Conservation (phyloP, 116 monocot species). For the Posidonia oceanica region DNA sequence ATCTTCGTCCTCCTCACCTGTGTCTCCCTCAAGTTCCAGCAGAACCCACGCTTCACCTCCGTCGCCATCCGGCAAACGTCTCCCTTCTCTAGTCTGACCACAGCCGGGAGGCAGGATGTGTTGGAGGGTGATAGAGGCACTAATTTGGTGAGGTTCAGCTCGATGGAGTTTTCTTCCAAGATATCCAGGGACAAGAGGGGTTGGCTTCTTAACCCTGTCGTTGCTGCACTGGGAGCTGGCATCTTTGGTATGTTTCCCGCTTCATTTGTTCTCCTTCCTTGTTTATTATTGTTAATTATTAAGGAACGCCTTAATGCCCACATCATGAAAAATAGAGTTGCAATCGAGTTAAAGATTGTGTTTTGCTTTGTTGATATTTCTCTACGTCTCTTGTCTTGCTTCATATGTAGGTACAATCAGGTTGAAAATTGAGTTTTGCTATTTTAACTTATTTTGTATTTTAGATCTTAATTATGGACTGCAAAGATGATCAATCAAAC, state of each 20-base stretch:
- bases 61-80: neutral
- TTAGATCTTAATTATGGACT: too few relatives aligned
- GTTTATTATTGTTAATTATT: too few relatives aligned
- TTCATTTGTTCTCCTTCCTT: neutral
- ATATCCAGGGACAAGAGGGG: conserved; percentile 60
- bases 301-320: too few relatives aligned
- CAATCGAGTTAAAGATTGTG: too few relatives aligned
- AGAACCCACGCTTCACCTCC: conserved; percentile 2
- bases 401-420: too few relatives aligned
- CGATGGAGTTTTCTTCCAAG: conserved; percentile 26
- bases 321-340: too few relatives aligned
- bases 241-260: conserved; percentile 38
- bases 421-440: too few relatives aligned
- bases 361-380: too few relatives aligned
- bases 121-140: conserved; percentile 28
- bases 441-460: too few relatives aligned
- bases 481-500: too few relatives aligned
- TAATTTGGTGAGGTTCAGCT: conserved; percentile 56
- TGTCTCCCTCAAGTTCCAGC: conserved; percentile 73
- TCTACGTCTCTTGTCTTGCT: too few relatives aligned
- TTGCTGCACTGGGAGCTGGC: conserved; percentile 41
- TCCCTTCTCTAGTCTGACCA: neutral
- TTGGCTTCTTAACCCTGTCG: conserved; percentile 74
- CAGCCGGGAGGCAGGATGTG: neutral
- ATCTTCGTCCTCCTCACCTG: conserved; percentile 92